Base-by-base conservation (phyloP, 2,329 filamentous ascomycete genomes). In the Monascus ruber region DNA sequence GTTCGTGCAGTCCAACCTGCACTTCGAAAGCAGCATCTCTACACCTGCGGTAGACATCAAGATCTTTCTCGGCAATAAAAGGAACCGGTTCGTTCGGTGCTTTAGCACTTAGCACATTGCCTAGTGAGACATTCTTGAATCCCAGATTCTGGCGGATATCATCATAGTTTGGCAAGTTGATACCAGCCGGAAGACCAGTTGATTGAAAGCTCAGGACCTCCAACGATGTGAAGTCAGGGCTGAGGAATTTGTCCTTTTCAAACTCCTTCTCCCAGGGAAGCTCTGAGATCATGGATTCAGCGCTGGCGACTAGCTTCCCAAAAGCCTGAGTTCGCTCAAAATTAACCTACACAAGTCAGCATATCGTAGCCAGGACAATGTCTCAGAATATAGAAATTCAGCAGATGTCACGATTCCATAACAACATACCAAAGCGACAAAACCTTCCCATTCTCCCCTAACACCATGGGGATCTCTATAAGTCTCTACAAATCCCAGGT, bases 201-300 rank as follows among this genome's bases (percentile, higher is more conserved):
- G 74, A 73, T 24, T 76, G 74, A 51, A 95, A 95, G 1, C 83
- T 86, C 44, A 95, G 65, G 2, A 95, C 87, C 60, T 98, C 91
- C 1, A 96, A 72, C 6, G 84, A 91, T 0, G 91, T 96, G 57
- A 98, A 98, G 60, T 98, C 91, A 0, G 91, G 91, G 38, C 85
- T 89, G 29, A 94, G 66, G 63, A 98, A 98, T 55, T 83, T 87
- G 68, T 95, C 88, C 64, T 96, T 96, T 59, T 98, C 91, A 49
- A 96, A 98, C 0, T 85, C 83, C 35, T 76, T 74, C 29, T 72
- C 69, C 91, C 91, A 98, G 0, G 91, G 91, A 9, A 98, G 69
- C 45, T 93, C 78, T 5, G 87, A 85, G 37, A 98, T 95, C 57
- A 94, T 80, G 34, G 71, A 70, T 7, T 87, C 83, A 0, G 91